These are phyloP conservation scores for Chrysoporthe deuterocubensis DNA, from an alignment of 2,329 filamentous ascomycete species.

Conservation along the genomic window DNA sequence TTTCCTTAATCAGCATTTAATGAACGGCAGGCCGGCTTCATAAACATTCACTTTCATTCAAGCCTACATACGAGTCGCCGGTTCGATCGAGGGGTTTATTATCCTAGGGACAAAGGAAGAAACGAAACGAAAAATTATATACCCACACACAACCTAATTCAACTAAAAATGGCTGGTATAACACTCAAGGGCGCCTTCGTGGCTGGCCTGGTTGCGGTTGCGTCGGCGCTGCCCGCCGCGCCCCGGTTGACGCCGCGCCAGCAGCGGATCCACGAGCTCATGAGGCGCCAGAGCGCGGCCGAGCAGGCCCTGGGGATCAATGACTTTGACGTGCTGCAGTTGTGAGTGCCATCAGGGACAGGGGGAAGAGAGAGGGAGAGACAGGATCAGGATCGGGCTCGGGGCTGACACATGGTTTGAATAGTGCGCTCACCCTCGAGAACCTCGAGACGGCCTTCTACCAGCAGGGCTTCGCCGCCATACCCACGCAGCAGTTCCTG, in stretches of 20 bases:
- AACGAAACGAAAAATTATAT: background rate
- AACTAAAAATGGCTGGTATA: conserved; percentile 47
- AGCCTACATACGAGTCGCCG: conserved; percentile 29
- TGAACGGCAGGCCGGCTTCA: conserved; percentile 45
- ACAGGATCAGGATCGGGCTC: background rate
- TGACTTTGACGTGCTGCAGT: conserved; percentile 62
- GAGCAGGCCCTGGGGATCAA: conserved; percentile 51
- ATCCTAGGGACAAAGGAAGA: conserved; percentile 24
- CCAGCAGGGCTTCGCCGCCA: conserved; percentile 69
- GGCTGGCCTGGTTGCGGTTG: conserved; percentile 49
- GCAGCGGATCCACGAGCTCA: conserved; percentile 50
- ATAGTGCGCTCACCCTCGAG: conserved; percentile 72
- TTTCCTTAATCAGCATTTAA: conserved; percentile 40
- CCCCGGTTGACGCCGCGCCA: conserved; percentile 50
- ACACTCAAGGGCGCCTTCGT: conserved; percentile 48
- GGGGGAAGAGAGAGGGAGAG: too few relatives aligned
- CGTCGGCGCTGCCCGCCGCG: conserved; percentile 51
- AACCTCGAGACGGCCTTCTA: conserved; percentile 77
- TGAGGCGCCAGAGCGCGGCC: conserved; percentile 55
- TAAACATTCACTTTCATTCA: conserved; percentile 29
- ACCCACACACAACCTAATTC: too few relatives aligned
- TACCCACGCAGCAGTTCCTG: conserved; percentile 66
- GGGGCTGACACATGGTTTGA: conserved; percentile 28
- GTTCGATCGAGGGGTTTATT: conserved; percentile 32
- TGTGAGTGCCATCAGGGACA: conserved; percentile 47